Evolutionary conservation across 2,329 filamentous ascomycete genomes (phyloP).

Genomic region (Bipolaris sorokiniana): DNA sequence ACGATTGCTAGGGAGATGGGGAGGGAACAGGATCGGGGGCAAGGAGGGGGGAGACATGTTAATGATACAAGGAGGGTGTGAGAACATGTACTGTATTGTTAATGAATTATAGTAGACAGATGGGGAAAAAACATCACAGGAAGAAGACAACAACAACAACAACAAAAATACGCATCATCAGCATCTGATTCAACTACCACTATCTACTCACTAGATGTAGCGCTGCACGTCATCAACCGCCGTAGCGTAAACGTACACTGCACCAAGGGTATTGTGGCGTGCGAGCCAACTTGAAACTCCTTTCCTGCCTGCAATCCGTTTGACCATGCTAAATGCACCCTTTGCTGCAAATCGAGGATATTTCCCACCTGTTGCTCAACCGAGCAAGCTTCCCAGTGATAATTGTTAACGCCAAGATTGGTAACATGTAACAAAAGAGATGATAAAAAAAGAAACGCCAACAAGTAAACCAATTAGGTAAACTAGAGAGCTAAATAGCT

Average conservation of each 20-base stretch:
- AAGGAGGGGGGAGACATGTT: conserved; percentile 45
- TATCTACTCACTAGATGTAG: conserved; percentile 13
- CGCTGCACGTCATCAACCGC: conserved; percentile 2
- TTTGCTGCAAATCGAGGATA: conserved; percentile 13
- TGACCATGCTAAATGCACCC: conserved; percentile 19
- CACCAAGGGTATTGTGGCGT: conserved; percentile 1
- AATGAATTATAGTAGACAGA: no score
- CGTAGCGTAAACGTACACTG: conserved; percentile 14
- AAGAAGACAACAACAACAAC: not conserved
- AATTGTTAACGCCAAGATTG: conserved; percentile 13
- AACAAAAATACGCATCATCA: not conserved
- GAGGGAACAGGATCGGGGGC: not conserved
- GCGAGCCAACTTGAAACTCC: conserved; percentile 5
- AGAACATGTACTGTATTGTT: no score
- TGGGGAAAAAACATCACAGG: not conserved
- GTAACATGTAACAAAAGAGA: conserved; percentile 6
- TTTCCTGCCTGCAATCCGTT: conserved; percentile 3
- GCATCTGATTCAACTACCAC: conserved; percentile 10
- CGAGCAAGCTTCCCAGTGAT: conserved; percentile 6
- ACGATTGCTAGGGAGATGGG: conserved; percentile 52
- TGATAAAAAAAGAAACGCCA: conserved; percentile 15
- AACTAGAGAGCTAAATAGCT: conserved; percentile 13
- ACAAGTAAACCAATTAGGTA: conserved; percentile 18
- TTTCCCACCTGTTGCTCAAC: conserved; percentile 13
- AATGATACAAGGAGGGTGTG: conserved; percentile 49